Base-by-base conservation (phyloP, 371 early-diverging fungal species). In the Mortierella sp. region DNA sequence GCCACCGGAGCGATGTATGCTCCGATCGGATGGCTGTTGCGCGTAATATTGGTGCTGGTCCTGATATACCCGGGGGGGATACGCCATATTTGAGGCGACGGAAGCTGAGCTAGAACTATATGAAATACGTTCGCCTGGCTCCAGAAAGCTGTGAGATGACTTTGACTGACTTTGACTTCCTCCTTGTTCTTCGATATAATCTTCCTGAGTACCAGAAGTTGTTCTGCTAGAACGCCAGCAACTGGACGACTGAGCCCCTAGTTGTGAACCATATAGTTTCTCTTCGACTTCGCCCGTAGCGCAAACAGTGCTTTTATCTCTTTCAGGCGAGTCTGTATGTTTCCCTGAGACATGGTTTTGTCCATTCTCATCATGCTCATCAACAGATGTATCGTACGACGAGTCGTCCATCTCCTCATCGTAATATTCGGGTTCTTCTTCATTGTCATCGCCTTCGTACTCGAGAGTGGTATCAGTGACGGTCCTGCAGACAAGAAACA, bases 401-500 rank as follows among this genome's bases (percentile, higher is more conserved):
- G 24, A 40, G 19, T 64, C 60, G 16, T 65, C 58, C 40, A 58
- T 55, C 53, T 38, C 59, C 19, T 45, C 62, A 45, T 45, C 62
- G 21, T 62, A 55, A 55, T 52, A 47, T 16, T 63, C 48, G 50
- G 2, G 11, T 11, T 36, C 52, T 19, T 38, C 52, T 33, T 64
- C 62, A 11, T 59, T 47, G 2, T 65, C 65, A 15, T 68, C 38
- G 0, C 63, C 67, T 36, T 45, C 43, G 22, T 70, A 57, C 28
- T 69, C 62, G 16, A 75, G 61, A 28, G 82, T 81, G 24, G 82
- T 81, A 47, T 81, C 76, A 13, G 82, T 76, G 64, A 81, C 65
- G 48, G 82, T 81, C 70, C 76, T 65, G 60, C 70, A 70, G 36
- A 81, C 82, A 21, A 81, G 70, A 59, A 81, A 76, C 82, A 81